Conservation (phyloP, 2,329 filamentous ascomycete species). For the Polychaeton citri region DNA sequence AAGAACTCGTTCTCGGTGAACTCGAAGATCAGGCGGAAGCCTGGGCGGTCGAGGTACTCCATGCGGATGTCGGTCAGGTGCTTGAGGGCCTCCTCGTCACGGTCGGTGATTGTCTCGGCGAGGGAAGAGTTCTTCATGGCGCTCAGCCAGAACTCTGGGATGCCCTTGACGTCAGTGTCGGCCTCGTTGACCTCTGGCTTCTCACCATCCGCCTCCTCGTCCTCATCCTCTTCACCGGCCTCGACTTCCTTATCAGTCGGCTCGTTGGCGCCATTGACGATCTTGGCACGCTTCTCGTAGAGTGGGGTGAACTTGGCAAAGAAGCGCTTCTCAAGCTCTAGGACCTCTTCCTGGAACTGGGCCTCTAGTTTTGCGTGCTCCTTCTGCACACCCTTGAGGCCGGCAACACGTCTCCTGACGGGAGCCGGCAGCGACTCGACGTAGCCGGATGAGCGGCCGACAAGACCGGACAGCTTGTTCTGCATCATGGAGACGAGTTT, state of each 20-base stretch:
- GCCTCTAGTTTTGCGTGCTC: slow-evolving; percentile 97
- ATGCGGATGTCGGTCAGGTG: slow-evolving; percentile 85
- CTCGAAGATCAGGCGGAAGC: slow-evolving; percentile 96
- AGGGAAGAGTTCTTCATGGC: slow-evolving; percentile 99
- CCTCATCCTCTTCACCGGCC: slow-evolving; percentile 69
- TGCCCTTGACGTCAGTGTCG: slow-evolving; percentile 52
- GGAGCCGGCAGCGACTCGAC: slow-evolving; percentile 85
- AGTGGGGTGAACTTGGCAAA: slow-evolving; percentile 97
- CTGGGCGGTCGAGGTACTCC: slow-evolving; percentile 97
- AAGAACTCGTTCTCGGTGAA: slow-evolving; percentile 94
- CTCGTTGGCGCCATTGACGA: slow-evolving; percentile 77
- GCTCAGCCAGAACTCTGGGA: slow-evolving; percentile 98
- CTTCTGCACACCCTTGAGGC: slow-evolving; percentile 95
- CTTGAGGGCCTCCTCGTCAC: slow-evolving; percentile 88
- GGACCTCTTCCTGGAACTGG: slow-evolving; percentile 95
- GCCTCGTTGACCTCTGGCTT: slow-evolving; percentile 44
- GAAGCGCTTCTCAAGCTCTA: slow-evolving; percentile 98
- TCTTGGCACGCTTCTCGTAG: slow-evolving; percentile 86
- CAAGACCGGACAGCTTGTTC: slow-evolving; percentile 82
- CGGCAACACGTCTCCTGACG: slow-evolving; percentile 85
- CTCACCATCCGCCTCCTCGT: slow-evolving; percentile 44
- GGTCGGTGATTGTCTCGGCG: slow-evolving; percentile 96
- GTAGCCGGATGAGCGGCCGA: slow-evolving; percentile 92
- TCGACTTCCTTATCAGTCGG: slow-evolving; percentile 78
- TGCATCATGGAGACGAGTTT: slow-evolving; percentile 95